Percentiles rank a stretch among this genome's conserved stretches.
Evolutionary conservation across 2,329 filamentous ascomycete species (phyloP).

Genomic region (Neocatenulostroma microsporum): DNA sequence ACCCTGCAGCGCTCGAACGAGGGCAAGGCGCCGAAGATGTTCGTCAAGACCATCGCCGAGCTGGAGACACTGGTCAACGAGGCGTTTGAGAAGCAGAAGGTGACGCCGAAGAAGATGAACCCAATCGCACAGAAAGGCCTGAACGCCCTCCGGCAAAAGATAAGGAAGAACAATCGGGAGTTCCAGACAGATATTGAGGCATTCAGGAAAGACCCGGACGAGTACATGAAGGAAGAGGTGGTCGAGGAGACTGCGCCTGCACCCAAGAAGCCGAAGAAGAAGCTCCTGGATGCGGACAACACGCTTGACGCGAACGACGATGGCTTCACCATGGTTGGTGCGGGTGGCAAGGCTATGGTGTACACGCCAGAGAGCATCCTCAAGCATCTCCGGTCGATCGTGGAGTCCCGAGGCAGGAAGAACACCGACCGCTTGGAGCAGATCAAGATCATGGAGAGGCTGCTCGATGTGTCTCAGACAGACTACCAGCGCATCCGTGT

Average conservation of each 20-base stretch:
- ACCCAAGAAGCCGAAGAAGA: conserved; percentile 46
- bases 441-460: conserved; percentile 95
- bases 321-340: conserved; percentile 81
- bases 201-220: conserved; percentile 77
- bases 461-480: conserved; percentile 77
- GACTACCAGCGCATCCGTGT: conserved; percentile 94
- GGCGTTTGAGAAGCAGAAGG: conserved; percentile 89
- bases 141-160: conserved; percentile 95
- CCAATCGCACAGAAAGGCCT: conserved; percentile 87
- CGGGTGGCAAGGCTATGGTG: conserved; percentile 77
- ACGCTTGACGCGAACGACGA: conserved; percentile 60
- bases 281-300: conserved; percentile 44
- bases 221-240: conserved; percentile 77
- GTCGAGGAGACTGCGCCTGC: conserved; percentile 57
- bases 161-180: conserved; percentile 98
- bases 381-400: conserved; percentile 86
- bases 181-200: conserved; percentile 79
- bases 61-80: conserved; percentile 93
- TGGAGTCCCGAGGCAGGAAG: conserved; percentile 97
- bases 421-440: conserved; percentile 94
- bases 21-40: conserved; percentile 76
- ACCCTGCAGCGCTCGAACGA: conserved; percentile 49
- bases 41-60: conserved; percentile 87
- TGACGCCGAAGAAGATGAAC: conserved; percentile 97
- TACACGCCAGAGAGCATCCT: conserved; percentile 98